Base-by-base conservation (phyloP, 2,329 filamentous ascomycete species). In the Lachnellula suecica region DNA sequence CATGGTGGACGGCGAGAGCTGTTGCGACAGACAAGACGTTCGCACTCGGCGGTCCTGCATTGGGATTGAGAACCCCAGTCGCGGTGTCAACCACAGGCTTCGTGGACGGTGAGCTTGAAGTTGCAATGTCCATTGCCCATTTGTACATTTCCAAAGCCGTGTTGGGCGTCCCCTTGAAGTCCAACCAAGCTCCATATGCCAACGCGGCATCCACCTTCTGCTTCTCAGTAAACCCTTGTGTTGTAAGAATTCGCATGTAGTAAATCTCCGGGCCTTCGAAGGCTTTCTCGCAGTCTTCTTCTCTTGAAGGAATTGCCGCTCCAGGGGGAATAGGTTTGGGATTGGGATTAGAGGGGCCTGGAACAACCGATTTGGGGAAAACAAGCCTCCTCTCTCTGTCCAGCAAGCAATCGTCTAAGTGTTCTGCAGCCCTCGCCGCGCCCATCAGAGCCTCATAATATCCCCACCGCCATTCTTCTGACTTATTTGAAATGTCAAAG, bases 381-480 rank as follows among this genome's bases (percentile, higher is more conserved):
- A 87, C 79, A 23, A 87, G 71, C 38, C 79, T 78, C 57, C 84
- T 78, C 8, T 79, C 85, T 29, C 34, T 83, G 69, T 96, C 91
- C 40, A 79, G 76, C 15, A 95, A 77, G 79, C 86, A 91, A 44
- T 87, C 88, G 58, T 96, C 89, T 22, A 95, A 73, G 60, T 92
- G 83, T 71, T 97, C 92, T 4, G 91, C 85, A 0, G 86, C 83
- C 59, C 83, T 82, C 1, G 87, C 92, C 54, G 83, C 83, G 10
- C 87, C 79, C 83, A 97, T 89, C 43, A 97, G 72, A 3, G 85
- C 80, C 64, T 95, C 84, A 64, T 87, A 91, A 71, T 97, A 97
- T 1, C 91, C 91, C 50, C 89, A 79, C 63, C 87, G 78, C 93
- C 92, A 97, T 45, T 87, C 78, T 70, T 95, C 90, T 57, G 84